Evolutionary conservation across 805 yeast genomes (phyloP), one percentile per base, ranked within the genome.

Genomic region (Debaryomyces tyrocola): DNA sequence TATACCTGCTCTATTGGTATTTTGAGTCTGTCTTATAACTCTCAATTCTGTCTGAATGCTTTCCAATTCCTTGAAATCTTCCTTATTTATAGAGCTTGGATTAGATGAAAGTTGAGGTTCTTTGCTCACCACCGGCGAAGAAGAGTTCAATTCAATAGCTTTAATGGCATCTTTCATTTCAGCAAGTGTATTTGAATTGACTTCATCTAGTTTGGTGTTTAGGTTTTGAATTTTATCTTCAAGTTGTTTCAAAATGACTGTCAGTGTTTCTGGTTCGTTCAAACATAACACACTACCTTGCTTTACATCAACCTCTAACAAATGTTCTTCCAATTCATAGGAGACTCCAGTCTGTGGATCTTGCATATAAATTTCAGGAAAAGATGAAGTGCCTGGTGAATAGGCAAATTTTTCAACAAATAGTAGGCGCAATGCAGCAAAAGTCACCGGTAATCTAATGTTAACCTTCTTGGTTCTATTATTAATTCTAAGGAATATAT

Each of bases 371-470:
- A 94, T 78, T 10, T 84, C 87, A 0, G 98, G 97, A 53, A 90
- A 89, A 1, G 79, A 66, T 10, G 81, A 78, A 0, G 80, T 64
- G 0, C 86, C 85, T 0, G 96, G 94, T 0, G 92, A 78, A 61
- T 85, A 90, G 2, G 92, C 89, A 68, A 90, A 91, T 55, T 83
- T 87, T 57, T 92, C 96, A 5, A 91, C 87, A 59, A 92, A 92
- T 20, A 87, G 67, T 1, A 90, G 73, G 38, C 94, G 75, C 31
- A 87, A 57, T 2, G 83, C 73, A 3, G 83, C 77, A 40, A 77
- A 58, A 0, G 84, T 66, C 2, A 79, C 63, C 1, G 84, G 83
- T 11, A 72, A 55, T 29, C 62, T 63, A 2, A 79, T 58, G 2
- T 57, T 55, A 1, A 77, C 78, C 54, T 82, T 85, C 59, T 82